A percentile compares a stretch with the other conserved stretches of the same genome.
phyloP scores from a whole-genome alignment of 805 yeast genomes.

The Cyberlindnera euphorbiiphila region DNA sequence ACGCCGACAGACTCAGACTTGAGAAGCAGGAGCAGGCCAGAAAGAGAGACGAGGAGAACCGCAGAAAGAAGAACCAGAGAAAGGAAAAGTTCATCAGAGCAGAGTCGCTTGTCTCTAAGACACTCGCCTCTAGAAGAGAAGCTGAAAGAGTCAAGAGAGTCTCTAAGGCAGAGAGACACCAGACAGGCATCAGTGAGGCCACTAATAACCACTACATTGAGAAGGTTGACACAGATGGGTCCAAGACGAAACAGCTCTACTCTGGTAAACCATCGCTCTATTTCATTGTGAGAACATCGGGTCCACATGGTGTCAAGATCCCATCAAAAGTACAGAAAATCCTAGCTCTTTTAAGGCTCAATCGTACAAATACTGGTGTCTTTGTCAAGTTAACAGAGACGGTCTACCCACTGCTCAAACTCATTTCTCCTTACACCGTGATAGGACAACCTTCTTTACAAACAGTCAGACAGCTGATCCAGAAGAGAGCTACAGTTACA shows the following conservation, averaged over 20 bases:
- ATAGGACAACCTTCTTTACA: slow-evolving; percentile 71
- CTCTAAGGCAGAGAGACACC: slow-evolving; percentile 46
- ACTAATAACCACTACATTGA: slow-evolving; percentile 30
- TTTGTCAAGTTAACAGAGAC: slow-evolving; percentile 60
- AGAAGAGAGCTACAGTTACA: slow-evolving; percentile 65
- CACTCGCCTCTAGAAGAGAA: slow-evolving; percentile 64
- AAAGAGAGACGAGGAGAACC: slow-evolving; percentile 43
- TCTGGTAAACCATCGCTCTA: slow-evolving; percentile 47
- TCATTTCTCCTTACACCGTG: slow-evolving; percentile 69
- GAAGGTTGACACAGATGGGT: slow-evolving; percentile 30
- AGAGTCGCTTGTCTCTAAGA: slow-evolving; percentile 66
- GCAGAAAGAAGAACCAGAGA: slow-evolving; percentile 38
- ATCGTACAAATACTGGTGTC: slow-evolving; percentile 61
- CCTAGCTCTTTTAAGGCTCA: slow-evolving; percentile 57
- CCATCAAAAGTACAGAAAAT: slow-evolving; percentile 62
- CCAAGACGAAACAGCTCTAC: slow-evolving; percentile 33
- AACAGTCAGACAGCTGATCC: slow-evolving; percentile 68
- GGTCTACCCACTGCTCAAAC: slow-evolving; percentile 59
- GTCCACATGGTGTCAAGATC: slow-evolving; percentile 59
- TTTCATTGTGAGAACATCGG: slow-evolving; percentile 64
- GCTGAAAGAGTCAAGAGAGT: slow-evolving; percentile 63
- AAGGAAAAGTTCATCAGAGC: slow-evolving; percentile 64
- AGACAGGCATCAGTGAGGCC: slow-evolving; percentile 30
- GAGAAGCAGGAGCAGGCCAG: slow-evolving; percentile 68
- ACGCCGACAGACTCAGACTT: slow-evolving; percentile 66